Evolutionary conservation across 2,329 filamentous ascomycete genomes (phyloP).

Genomic region (Penicillium sp.): DNA sequence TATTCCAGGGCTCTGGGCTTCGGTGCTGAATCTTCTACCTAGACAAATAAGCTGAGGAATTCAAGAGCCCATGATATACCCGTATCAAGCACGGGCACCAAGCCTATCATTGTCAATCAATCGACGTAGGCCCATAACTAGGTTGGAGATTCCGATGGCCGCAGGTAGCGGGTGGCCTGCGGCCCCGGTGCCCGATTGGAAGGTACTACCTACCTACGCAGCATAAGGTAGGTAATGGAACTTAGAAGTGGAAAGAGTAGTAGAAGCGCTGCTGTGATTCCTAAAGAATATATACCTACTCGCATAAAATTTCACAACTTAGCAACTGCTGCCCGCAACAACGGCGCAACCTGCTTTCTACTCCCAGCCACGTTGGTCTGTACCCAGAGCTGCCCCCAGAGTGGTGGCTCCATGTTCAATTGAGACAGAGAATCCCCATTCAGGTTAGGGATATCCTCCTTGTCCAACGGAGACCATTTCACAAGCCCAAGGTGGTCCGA

Average conservation of each 20-base stretch:
- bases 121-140: no score
- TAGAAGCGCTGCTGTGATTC: no score
- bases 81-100: no score
- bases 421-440: slow-evolving; percentile 17
- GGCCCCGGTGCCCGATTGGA: no score
- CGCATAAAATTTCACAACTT: slow-evolving; percentile 13
- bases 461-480: slow-evolving; percentile 31
- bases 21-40: slow-evolving; percentile 14
- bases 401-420: slow-evolving; percentile 20
- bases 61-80: not conserved
- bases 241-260: no score
- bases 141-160: no score
- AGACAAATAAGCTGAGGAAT: slow-evolving; percentile 5
- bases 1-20: slow-evolving; percentile 3
- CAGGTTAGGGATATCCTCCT: slow-evolving; percentile 19
- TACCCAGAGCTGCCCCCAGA: slow-evolving; percentile 52
- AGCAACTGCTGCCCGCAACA: slow-evolving; percentile 50
- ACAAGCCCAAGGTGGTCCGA: slow-evolving; percentile 45
- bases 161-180: no score
- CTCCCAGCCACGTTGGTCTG: slow-evolving; percentile 57
- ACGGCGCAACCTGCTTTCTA: slow-evolving; percentile 60
- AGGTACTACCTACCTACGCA: no score
- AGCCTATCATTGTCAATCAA: no score
- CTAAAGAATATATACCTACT: no score
- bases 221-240: no score